Base-by-base conservation (phyloP, 371 early-diverging fungal species). In the Basidiobolus meristosporus region DNA sequence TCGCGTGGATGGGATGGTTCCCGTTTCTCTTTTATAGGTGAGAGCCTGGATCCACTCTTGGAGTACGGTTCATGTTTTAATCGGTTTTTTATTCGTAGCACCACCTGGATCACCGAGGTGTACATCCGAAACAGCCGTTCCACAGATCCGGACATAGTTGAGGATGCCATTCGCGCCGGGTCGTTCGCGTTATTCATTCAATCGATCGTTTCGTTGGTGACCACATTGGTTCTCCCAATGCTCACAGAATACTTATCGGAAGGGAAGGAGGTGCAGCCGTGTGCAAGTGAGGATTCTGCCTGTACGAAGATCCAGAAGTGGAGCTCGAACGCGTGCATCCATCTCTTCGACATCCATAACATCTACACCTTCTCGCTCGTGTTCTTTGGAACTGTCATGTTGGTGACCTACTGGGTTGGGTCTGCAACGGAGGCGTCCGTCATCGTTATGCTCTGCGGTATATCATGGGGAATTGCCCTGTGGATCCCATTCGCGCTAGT, bases 1-100 rank as follows among this genome's bases (percentile, higher is more conserved):
- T 83, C 60, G 71, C 86, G 3, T 95, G 91, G 91, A 72, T 91
- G 47, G 91, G 87, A 7, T 90, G 91, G 89, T 95, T 95, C 49
- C 90, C 92, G 3, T 90, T 91, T 48, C 59, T 95, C 7, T 91
- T 95, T 44, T 91, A 90, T 52, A 69, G 34, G 34, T 34, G 18
- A 34, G 14, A 16, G 34, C 5, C 34, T 34, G 5, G 14, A 7
- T n/a, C 18, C 14, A 34, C 18, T 7, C 7, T n/a, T n/a, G n/a
- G n/a, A n/a, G n/a, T n/a, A n/a, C n/a, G n/a, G n/a, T n/a, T n/a
- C n/a, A n/a, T n/a, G n/a, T n/a, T n/a, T n/a, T n/a, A n/a, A n/a
- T n/a, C n/a, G n/a, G n/a, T n/a, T n/a, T n/a, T n/a, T 6, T 7
- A 34, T 34, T 6, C 5, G 18, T 34, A 34, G 34, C n/a, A 34